phyloP scores from a whole-genome alignment of 2,329 filamentous ascomycete species.

The Phialocephala subalpina region DNA sequence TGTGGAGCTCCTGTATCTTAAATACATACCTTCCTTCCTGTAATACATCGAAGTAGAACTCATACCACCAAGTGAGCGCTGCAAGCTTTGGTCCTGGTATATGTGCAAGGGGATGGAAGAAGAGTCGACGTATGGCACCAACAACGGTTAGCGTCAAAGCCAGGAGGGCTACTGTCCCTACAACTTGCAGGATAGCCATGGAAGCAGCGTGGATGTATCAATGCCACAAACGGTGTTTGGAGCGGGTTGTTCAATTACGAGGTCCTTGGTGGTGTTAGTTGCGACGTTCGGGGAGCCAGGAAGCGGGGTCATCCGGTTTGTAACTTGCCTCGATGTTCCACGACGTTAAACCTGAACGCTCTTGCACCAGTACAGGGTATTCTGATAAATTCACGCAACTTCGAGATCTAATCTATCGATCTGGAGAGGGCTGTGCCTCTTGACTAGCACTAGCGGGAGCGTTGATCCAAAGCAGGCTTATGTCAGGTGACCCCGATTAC shows the following conservation, averaged over 20 bases:
- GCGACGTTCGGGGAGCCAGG: too few species aligned
- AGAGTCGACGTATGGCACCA: not conserved
- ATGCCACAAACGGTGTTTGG: not conserved
- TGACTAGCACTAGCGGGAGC: too few species aligned
- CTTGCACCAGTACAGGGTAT: too few species aligned
- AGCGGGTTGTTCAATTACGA: not conserved
- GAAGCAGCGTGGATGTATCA: not conserved
- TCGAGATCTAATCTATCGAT: too few species aligned
- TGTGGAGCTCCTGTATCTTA: conserved; percentile 31
- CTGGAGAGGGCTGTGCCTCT: too few species aligned
- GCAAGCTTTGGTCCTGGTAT: conserved; percentile 5
- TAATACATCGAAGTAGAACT: conserved; percentile 40
- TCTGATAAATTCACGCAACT: too few species aligned
- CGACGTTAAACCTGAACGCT: too few species aligned
- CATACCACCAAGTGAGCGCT: conserved; percentile 27
- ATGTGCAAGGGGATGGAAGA: not conserved
- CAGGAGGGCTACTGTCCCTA: not conserved
- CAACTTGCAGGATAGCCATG: not conserved
- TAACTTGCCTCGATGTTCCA: too few species aligned
- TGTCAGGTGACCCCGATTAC: too few species aligned
- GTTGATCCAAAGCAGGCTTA: too few species aligned
- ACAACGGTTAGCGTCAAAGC: not conserved
- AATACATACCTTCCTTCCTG: conserved; percentile 31
- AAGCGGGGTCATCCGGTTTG: too few species aligned
- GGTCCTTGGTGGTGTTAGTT: not conserved